Evolutionary conservation across 139 green algal genomes (phyloP).

Genomic region (Edaphochlamys debaryana): DNA sequence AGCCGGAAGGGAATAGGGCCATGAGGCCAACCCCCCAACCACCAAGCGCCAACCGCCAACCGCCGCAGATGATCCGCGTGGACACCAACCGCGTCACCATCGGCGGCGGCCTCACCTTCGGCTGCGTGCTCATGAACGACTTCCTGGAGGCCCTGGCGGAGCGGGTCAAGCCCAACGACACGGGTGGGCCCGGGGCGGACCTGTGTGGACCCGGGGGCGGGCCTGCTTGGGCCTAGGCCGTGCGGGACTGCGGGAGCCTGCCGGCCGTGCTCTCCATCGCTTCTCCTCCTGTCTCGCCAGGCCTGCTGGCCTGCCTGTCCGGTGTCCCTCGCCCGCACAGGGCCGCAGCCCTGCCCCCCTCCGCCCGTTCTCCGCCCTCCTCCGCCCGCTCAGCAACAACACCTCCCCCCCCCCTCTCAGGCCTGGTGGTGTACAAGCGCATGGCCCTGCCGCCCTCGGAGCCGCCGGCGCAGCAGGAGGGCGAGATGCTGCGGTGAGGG

Average conservation of each 20-base stretch:
- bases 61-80: constrained; percentile 46
- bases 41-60: too few relatives aligned
- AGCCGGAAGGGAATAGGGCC: too few relatives aligned
- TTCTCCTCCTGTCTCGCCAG: too few relatives aligned
- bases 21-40: too few relatives aligned
- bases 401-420: background rate
- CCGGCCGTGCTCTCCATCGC: too few relatives aligned
- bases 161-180: constrained; percentile 43
- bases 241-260: too few relatives aligned
- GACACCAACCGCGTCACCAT: constrained; percentile 66
- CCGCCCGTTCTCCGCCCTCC: too few relatives aligned
- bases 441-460: constrained; percentile 59
- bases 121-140: constrained; percentile 73
- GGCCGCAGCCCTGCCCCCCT: too few relatives aligned
- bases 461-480: constrained; percentile 16
- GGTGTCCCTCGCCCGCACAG: too few relatives aligned
- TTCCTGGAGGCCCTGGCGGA: constrained; percentile 57
- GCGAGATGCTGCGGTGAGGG: constrained; percentile 41
- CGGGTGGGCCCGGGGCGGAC: background rate
- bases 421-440: constrained; percentile 65
- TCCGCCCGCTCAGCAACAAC: background rate
- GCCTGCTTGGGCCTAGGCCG: too few relatives aligned
- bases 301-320: too few relatives aligned
- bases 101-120: constrained; percentile 61
- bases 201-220: too few relatives aligned